Conservation (phyloP, 2,329 filamentous ascomycete genomes). For the Hypocreales sp. region DNA sequence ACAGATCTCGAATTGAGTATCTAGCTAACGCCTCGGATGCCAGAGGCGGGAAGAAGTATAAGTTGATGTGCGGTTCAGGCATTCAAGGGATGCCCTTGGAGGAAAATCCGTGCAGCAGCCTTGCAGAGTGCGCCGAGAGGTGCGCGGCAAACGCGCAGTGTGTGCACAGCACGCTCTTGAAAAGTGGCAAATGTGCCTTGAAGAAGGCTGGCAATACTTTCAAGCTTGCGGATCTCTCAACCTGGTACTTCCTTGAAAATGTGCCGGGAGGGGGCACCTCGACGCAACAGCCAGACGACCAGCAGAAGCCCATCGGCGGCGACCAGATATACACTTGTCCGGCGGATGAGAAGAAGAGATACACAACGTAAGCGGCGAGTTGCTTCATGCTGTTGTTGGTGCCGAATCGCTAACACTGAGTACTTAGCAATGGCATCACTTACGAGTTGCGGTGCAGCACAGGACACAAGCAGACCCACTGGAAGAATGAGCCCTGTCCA, state of each 20-base stretch:
- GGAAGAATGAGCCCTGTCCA: not conserved
- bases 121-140: not conserved
- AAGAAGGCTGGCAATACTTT: slow-evolving; percentile 1
- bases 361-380: slow-evolving; percentile 2
- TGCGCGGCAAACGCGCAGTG: not conserved
- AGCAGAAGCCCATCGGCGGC: slow-evolving; percentile 1
- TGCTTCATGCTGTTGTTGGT: not conserved
- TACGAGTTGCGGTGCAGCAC: slow-evolving; percentile 4
- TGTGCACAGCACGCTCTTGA: not conserved
- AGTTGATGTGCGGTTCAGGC: not conserved
- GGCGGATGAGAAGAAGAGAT: not conserved
- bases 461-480: not conserved
- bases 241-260: not conserved
- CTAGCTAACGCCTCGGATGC: not conserved
- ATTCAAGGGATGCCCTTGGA: not conserved
- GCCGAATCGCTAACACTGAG: not conserved
- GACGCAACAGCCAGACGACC: not conserved
- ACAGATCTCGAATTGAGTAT: no score
- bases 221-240: not conserved
- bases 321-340: not conserved
- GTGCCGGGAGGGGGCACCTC: not conserved
- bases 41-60: not conserved
- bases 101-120: not conserved
- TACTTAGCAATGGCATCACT: slow-evolving; percentile 1
- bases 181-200: not conserved